phyloP scores from a whole-genome alignment of 768 basidiomycete genomes.

The Leccinum olivaceopallidum region DNA sequence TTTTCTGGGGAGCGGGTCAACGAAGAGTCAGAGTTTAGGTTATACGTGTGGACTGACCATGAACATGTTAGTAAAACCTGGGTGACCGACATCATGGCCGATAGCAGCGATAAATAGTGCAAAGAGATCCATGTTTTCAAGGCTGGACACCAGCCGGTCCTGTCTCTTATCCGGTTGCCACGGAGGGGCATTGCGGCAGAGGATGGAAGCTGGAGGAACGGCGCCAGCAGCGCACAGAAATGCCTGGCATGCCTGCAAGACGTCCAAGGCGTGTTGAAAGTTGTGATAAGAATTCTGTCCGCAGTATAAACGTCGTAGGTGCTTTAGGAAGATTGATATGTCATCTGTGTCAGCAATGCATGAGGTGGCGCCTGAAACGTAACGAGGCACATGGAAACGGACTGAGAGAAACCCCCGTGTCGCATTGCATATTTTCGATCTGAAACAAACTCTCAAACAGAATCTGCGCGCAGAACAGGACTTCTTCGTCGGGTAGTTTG shows the following conservation, averaged over 20 bases:
- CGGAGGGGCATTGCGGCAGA: slow-evolving; percentile 39
- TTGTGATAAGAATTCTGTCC: slow-evolving; percentile 95
- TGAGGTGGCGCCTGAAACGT: slow-evolving; percentile 21
- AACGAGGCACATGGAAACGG: slow-evolving; percentile 35
- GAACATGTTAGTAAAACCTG: slow-evolving; percentile 90
- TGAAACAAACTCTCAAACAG: slow-evolving; percentile 85
- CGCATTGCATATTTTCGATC: slow-evolving; percentile 70
- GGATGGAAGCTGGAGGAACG: slow-evolving; percentile 74
- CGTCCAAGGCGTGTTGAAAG: slow-evolving; percentile 95
- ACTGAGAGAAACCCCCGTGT: slow-evolving; percentile 60
- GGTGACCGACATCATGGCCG: slow-evolving; percentile 97
- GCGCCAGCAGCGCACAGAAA: slow-evolving; percentile 79
- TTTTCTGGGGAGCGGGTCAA: slow-evolving; percentile 60
- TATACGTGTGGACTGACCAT: slow-evolving; percentile 60
- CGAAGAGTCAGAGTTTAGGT: slow-evolving; percentile 1
- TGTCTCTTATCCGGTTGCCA: slow-evolving; percentile 42
- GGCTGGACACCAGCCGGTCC: slow-evolving; percentile 37
- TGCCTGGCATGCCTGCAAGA: slow-evolving; percentile 88
- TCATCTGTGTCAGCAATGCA: slow-evolving; percentile 49
- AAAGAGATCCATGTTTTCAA: slow-evolving; percentile 75
- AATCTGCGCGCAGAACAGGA: slow-evolving; percentile 76
- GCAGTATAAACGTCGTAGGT: slow-evolving; percentile 91
- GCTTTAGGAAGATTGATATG: slow-evolving; percentile 76
- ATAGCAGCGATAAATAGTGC: slow-evolving; percentile 89
- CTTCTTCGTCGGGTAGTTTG: slow-evolving; percentile 77